Evolutionary conservation across 768 basidiomycete genomes (phyloP).

Genomic region (Serendipita sp.): DNA sequence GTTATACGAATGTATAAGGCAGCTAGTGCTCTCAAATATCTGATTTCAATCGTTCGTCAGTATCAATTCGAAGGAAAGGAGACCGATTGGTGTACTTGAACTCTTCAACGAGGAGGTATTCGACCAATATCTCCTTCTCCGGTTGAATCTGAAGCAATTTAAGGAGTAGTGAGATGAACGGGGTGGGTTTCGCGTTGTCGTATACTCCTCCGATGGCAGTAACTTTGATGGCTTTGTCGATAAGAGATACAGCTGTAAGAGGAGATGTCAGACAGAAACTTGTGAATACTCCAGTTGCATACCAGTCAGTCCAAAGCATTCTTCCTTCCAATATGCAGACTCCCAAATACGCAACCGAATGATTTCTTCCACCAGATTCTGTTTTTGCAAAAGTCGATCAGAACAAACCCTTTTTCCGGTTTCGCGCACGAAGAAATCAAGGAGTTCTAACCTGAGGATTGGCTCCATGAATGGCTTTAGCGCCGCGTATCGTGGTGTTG

Average conservation of each 20-base stretch:
- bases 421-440: neutral
- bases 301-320: conserved; percentile 95
- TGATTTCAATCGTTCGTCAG: conserved; percentile 17
- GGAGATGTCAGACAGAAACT: neutral
- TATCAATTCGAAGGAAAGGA: neutral
- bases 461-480: conserved; percentile 83
- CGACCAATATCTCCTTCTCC: conserved; percentile 90
- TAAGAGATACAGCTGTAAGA: conserved; percentile 65
- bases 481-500: conserved; percentile 80
- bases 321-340: conserved; percentile 91
- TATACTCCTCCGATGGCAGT: conserved; percentile 83
- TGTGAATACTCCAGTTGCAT: conserved; percentile 12
- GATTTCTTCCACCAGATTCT: conserved; percentile 92
- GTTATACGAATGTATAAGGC: conserved; percentile 92
- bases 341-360: conserved; percentile 95
- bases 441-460: conserved; percentile 70
- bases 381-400: conserved; percentile 16
- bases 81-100: conserved; percentile 67
- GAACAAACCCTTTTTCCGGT: neutral
- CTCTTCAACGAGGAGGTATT: conserved; percentile 90
- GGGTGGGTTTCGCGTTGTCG: conserved; percentile 86
- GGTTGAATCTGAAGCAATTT: conserved; percentile 96
- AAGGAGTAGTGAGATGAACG: conserved; percentile 80
- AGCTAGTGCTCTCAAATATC: conserved; percentile 86
- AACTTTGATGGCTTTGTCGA: conserved; percentile 80